Conservation (phyloP, 2,329 filamentous ascomycete species). For the Stylonectria norvegica region DNA sequence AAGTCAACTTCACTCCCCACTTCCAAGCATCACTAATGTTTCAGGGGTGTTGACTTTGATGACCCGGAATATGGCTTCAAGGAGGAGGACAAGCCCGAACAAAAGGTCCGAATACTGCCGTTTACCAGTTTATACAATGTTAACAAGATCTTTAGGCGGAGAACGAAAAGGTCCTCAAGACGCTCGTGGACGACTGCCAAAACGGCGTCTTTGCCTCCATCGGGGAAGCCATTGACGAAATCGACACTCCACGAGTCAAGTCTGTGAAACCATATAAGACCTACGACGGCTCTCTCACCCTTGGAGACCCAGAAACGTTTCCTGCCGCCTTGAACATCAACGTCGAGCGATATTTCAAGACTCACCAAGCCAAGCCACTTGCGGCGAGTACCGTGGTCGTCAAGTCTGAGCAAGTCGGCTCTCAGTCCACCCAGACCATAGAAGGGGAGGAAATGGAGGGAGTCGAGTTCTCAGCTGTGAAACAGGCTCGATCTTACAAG, state of each 20-base stretch:
- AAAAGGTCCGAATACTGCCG: slow-evolving; percentile 56
- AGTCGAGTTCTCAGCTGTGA: slow-evolving; percentile 65
- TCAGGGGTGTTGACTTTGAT: slow-evolving; percentile 87
- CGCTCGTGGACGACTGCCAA: slow-evolving; percentile 62
- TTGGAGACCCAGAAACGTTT: slow-evolving; percentile 74
- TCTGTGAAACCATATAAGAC: slow-evolving; percentile 68
- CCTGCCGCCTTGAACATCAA: slow-evolving; percentile 75
- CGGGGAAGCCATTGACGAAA: slow-evolving; percentile 76
- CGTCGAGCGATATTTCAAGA: slow-evolving; percentile 87
- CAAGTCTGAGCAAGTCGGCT: slow-evolving; percentile 46
- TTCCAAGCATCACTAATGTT: slow-evolving; percentile 15
- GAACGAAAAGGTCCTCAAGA: slow-evolving; percentile 68
- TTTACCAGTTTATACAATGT: neutral
- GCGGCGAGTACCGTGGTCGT: slow-evolving; percentile 74
- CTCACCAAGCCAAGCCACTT: slow-evolving; percentile 69
- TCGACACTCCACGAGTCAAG: slow-evolving; percentile 76
- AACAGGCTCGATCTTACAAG: slow-evolving; percentile 74
- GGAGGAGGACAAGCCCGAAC: slow-evolving; percentile 75
- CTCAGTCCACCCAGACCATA: slow-evolving; percentile 52
- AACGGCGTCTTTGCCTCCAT: slow-evolving; percentile 78
- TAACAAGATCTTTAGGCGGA: slow-evolving; percentile 33
- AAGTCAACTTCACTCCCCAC: slow-evolving; percentile 35
- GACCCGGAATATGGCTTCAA: slow-evolving; percentile 86
- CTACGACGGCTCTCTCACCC: slow-evolving; percentile 74
- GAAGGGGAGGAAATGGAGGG: slow-evolving; percentile 48